Evolutionary conservation across 2,329 filamentous ascomycete genomes (phyloP).

Genomic region (Pyrenophora graminea): DNA sequence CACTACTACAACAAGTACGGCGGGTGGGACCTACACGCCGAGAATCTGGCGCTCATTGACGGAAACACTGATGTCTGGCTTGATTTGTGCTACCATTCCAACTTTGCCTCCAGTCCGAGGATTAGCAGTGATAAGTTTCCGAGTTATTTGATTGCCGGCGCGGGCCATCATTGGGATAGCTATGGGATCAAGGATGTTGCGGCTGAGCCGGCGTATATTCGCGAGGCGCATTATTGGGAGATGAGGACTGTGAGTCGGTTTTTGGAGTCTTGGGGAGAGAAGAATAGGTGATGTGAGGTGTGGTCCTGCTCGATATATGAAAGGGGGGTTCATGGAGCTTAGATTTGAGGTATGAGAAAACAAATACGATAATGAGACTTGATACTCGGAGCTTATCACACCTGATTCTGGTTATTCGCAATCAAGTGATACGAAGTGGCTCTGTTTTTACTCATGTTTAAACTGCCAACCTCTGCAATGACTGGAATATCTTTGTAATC

Average conservation of each 20-base stretch:
- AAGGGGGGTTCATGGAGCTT: too few species aligned
- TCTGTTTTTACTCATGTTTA: too few species aligned
- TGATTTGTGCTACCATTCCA: constrained; percentile 57
- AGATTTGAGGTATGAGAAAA: too few species aligned
- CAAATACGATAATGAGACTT: too few species aligned
- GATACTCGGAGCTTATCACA: too few species aligned
- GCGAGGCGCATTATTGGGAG: constrained; percentile 57
- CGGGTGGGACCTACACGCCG: constrained; percentile 52
- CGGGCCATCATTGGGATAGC: constrained; percentile 59
- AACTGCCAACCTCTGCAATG: too few species aligned
- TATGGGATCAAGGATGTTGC: constrained; percentile 47
- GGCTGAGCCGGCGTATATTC: constrained; percentile 57
- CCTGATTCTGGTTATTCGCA: too few species aligned
- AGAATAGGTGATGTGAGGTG: background rate
- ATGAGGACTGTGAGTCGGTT: constrained; percentile 52
- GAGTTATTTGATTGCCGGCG: constrained; percentile 56
- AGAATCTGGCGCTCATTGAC: constrained; percentile 58
- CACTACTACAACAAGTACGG: constrained; percentile 54
- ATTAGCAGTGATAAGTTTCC: constrained; percentile 52
- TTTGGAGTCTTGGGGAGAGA: constrained; percentile 19
- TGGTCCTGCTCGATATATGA: background rate
- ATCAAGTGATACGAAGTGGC: too few species aligned
- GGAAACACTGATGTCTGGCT: constrained; percentile 59
- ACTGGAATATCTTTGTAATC: too few species aligned
- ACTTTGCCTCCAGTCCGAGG: constrained; percentile 43